These are phyloP conservation scores for Fonsecaea multimorphosa DNA, from an alignment of 2,329 filamentous ascomycete species.

Conservation along the genomic window DNA sequence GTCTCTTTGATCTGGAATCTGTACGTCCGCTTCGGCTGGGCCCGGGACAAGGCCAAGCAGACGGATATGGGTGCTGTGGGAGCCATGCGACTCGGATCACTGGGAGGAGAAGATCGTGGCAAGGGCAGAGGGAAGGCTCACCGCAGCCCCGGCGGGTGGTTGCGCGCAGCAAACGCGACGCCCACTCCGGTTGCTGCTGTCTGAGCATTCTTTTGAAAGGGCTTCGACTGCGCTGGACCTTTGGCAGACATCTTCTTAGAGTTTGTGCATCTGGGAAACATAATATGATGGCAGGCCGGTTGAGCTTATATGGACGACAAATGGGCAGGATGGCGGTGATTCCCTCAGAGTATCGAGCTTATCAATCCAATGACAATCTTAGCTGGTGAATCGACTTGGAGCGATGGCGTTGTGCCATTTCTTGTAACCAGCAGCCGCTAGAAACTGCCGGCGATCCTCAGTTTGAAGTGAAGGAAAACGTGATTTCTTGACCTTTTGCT, in stretches of 20 bases:
- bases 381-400: background rate
- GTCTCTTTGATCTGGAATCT: conserved; percentile 21
- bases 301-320: background rate
- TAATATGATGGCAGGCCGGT: background rate
- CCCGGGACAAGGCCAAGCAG: conserved; percentile 14
- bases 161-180: background rate
- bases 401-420: background rate
- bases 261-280: background rate
- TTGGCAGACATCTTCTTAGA: background rate
- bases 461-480: background rate
- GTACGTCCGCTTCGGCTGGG: conserved; percentile 22
- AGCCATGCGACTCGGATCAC: background rate
- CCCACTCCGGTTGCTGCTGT: background rate
- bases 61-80: conserved; percentile 1
- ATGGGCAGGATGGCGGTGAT: background rate
- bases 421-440: background rate
- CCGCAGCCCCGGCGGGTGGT: background rate
- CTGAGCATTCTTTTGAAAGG: background rate
- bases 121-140: background rate
- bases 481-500: background rate
- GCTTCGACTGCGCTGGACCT: background rate
- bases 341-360: background rate
- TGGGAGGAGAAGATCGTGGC: background rate
- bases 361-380: background rate
- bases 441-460: background rate